Conservation (phyloP, 768 basidiomycete species). For the Phanerochaete sordida region DNA sequence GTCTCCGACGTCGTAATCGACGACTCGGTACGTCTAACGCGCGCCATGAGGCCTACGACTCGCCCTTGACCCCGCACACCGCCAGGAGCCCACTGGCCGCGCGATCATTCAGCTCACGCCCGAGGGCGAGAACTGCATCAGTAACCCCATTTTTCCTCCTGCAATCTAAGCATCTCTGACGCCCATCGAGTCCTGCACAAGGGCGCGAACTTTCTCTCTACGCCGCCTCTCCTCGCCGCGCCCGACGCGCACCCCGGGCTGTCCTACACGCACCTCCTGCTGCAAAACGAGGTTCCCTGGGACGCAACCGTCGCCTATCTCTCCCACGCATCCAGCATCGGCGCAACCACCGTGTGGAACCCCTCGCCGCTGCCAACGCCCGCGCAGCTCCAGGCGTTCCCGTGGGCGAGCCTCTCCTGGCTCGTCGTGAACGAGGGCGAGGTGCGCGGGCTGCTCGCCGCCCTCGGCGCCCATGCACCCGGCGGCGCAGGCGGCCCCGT, state of each 20-base stretch:
- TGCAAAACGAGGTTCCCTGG: conserved; percentile 58
- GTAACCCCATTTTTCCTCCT: conserved; percentile 31
- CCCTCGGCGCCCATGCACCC: not conserved
- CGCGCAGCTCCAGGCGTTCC: conserved; percentile 38
- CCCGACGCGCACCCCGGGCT: conserved; percentile 24
- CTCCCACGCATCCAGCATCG: conserved; percentile 5
- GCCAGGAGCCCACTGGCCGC: conserved; percentile 51
- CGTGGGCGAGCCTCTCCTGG: conserved; percentile 52
- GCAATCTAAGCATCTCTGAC: not conserved
- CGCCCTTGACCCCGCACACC: not conserved
- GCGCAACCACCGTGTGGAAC: conserved; percentile 42
- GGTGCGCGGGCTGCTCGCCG: conserved; percentile 26
- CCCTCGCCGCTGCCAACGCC: conserved; percentile 52
- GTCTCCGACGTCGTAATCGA: conserved; percentile 33
- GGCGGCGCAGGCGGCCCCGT: conserved; percentile 1
- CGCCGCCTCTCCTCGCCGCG: conserved; percentile 25
- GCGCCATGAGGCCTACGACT: not conserved
- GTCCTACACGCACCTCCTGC: conserved; percentile 44
- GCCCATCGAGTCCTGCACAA: conserved; percentile 45
- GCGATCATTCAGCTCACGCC: conserved; percentile 59
- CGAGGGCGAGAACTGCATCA: conserved; percentile 60
- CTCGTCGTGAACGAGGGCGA: conserved; percentile 55
- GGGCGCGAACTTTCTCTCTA: conserved; percentile 50
- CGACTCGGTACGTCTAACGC: conserved; percentile 26
- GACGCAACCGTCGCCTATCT: conserved; percentile 38